Evolutionary conservation across 2,329 filamentous ascomycete species (phyloP).

Genomic region (Teratosphaeria pseudoeucalypti): DNA sequence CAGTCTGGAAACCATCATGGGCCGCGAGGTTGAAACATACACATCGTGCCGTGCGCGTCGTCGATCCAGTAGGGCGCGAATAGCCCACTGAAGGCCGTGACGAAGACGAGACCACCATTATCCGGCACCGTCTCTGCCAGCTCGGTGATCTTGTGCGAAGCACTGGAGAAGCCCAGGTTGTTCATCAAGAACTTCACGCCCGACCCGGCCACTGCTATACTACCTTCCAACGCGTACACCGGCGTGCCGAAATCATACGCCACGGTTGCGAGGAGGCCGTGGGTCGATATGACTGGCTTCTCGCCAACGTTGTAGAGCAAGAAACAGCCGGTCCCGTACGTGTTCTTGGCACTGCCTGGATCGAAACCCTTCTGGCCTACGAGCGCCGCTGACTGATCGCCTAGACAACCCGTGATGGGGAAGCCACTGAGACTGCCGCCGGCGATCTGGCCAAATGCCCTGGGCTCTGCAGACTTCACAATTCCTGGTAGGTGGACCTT

Average conservation of each 20-base stretch:
- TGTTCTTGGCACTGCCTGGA: constrained; percentile 78
- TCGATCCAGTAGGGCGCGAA: constrained; percentile 95
- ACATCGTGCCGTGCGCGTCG: constrained; percentile 79
- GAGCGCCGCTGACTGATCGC: constrained; percentile 76
- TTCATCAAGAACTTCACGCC: constrained; percentile 51
- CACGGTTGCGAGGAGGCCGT: constrained; percentile 75
- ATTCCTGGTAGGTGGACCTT: constrained; percentile 75
- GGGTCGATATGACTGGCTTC: constrained; percentile 73
- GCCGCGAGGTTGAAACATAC: constrained; percentile 34
- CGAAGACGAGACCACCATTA: constrained; percentile 74
- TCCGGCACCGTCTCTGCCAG: constrained; percentile 56
- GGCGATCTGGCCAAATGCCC: constrained; percentile 59
- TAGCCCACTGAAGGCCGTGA: constrained; percentile 82
- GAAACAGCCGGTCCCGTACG: constrained; percentile 84
- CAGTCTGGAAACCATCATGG: neutral
- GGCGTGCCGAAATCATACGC: constrained; percentile 70
- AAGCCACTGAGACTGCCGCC: constrained; percentile 58
- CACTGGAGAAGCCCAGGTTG: constrained; percentile 55
- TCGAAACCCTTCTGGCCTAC: constrained; percentile 64
- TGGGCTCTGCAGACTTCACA: constrained; percentile 64
- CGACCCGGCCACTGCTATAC: constrained; percentile 67
- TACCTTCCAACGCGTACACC: constrained; percentile 70
- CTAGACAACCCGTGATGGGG: constrained; percentile 71
- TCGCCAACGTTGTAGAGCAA: constrained; percentile 79
- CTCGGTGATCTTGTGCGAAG: constrained; percentile 53